Evolutionary conservation across 768 basidiomycete species (phyloP), one percentile per base, ranked within the genome.

Genomic region (Podaxis sp.): DNA sequence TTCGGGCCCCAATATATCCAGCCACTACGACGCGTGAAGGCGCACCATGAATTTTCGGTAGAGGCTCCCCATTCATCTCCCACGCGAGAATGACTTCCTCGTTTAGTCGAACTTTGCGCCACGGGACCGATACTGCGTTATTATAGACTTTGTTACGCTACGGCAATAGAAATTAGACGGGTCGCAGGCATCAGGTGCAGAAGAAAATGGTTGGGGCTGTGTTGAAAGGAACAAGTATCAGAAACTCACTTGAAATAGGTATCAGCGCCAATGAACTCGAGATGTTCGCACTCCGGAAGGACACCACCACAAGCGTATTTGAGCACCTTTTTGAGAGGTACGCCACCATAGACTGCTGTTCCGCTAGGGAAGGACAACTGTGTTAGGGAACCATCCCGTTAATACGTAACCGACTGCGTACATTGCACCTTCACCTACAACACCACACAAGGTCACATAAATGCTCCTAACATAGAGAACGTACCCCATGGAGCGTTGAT

Each of bases 261-360:
- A 62, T 84, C 82, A 5, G 81, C 82, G 23, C 82, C 82, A 61
- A 83, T 77, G 67, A 83, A 80, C 66, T 84, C 82, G 63, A 83
- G 71, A 65, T 83, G 82, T 64, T 78, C 63, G 54, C 77, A 79
- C 40, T 81, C 78, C 11, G 79, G 77, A 18, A 71, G 67, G 42
- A 82, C 69, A 16, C 82, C 83, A 2, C 81, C 81, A 62, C 80
- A 83, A 0, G 82, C 82, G 36, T 72, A 65, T 66, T 83, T 83
- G 48, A 83, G 73, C 2, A 83, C 77, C 59, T 81, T 82, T 72
- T 83, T 82, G 25, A 83, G 71, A 4, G 81, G 72, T 2, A 83
- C 82, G 2, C 82, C 82, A 25, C 79, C 74, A 64, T 82, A 80
- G 13, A 80, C 77, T 3, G 80, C 80, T 16, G 81, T 82, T 16